phyloP scores from a whole-genome alignment of 148 eudicot species.

The Silene uniflora region DNA sequence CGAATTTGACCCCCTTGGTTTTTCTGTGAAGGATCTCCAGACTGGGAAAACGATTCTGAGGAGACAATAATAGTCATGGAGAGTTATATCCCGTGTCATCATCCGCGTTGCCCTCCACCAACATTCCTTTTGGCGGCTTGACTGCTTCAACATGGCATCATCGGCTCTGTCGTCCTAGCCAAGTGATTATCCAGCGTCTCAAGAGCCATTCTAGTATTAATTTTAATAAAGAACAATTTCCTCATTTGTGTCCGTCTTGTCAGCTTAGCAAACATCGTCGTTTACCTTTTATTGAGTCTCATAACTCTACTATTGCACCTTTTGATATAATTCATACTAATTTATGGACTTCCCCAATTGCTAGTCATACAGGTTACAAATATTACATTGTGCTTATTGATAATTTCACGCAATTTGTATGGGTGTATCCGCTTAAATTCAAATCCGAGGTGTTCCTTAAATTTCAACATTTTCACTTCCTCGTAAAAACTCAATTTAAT shows the following conservation, averaged over 20 bases:
- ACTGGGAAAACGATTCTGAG: not conserved
- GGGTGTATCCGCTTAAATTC: no score
- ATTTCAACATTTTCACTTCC: no score
- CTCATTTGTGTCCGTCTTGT: not conserved
- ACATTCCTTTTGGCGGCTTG: no score
- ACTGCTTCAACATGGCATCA: not conserved
- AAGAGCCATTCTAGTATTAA: not conserved
- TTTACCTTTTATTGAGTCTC: not conserved
- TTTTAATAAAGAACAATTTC: not conserved
- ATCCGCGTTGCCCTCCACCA: not conserved
- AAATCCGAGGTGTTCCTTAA: no score
- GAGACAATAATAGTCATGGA: not conserved
- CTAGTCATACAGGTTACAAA: no score
- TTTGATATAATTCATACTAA: not conserved
- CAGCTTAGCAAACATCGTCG: not conserved
- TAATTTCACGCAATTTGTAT: no score
- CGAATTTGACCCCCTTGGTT: no score
- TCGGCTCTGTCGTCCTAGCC: not conserved
- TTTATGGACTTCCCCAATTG: no score
- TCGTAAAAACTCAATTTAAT: no score
- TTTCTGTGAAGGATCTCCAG: not conserved
- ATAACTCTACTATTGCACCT: not conserved
- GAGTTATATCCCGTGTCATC: not conserved
- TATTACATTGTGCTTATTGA: no score
- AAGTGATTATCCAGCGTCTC: not conserved